These are phyloP conservation scores for Rhodocollybia butyracea DNA, from an alignment of 768 basidiomycete species.

Conservation along the genomic window DNA sequence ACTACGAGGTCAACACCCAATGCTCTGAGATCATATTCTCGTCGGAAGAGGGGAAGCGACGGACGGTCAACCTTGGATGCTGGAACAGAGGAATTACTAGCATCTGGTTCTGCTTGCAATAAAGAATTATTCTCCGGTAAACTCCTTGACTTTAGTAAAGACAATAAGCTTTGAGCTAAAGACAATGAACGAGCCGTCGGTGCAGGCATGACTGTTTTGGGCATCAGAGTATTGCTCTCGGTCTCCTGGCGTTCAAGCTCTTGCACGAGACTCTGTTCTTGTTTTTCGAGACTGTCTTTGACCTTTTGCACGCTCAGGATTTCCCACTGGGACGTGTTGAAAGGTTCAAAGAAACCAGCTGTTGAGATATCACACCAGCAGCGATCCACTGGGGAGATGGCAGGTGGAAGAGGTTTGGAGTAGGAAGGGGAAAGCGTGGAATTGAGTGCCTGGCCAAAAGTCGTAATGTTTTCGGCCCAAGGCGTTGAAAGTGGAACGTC, in stretches of 20 bases:
- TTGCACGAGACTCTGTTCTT: constrained; percentile 13
- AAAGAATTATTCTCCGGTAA: not conserved
- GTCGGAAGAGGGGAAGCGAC: constrained; percentile 29
- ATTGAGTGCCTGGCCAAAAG: constrained; percentile 65
- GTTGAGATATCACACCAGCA: constrained; percentile 84
- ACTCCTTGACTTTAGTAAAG: not conserved
- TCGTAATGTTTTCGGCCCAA: constrained; percentile 70
- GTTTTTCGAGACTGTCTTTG: constrained; percentile 37
- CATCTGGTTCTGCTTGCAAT: not conserved
- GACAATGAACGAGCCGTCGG: not conserved
- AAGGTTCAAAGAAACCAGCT: constrained; percentile 69
- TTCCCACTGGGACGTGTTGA: constrained; percentile 77
- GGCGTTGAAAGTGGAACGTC: constrained; percentile 59
- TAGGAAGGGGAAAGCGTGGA: constrained; percentile 40
- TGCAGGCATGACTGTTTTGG: not conserved
- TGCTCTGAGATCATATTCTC: constrained; percentile 68
- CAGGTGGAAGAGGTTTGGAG: constrained; percentile 42
- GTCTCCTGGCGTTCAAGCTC: not conserved
- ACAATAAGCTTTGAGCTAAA: constrained; percentile 2
- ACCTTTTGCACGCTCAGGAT: constrained; percentile 52
- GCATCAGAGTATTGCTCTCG: not conserved
- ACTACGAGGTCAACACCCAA: constrained; percentile 71
- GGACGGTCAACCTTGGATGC: not conserved
- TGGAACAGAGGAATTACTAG: not conserved
- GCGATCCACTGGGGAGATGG: constrained; percentile 68